phyloP scores from a whole-genome alignment of 2,329 filamentous ascomycete genomes.

The Scedosporium minutisporum region DNA sequence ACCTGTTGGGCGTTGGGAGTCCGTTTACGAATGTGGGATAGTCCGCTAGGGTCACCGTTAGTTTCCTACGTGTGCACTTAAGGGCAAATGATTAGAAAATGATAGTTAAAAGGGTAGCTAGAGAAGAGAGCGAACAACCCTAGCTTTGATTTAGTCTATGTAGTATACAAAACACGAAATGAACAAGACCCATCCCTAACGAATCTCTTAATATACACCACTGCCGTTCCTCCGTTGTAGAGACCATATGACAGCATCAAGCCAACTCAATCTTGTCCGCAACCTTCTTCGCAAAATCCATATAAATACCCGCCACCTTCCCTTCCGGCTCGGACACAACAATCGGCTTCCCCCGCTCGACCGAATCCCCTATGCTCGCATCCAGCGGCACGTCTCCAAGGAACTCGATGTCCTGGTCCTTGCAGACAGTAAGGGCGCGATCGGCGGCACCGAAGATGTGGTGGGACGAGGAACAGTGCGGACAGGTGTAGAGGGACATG shows the following conservation, averaged over 20 bases:
- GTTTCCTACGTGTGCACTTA: too few species aligned
- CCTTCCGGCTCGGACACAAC: constrained; percentile 79
- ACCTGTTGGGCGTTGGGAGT: not conserved
- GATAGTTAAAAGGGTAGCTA: too few species aligned
- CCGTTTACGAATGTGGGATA: not conserved
- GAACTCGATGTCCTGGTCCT: constrained; percentile 64
- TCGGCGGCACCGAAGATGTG: constrained; percentile 63
- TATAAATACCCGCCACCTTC: constrained; percentile 61
- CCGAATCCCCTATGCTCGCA: constrained; percentile 76
- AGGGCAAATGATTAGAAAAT: too few species aligned
- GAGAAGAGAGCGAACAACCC: not conserved
- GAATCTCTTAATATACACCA: too few species aligned
- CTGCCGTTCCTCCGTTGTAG: not conserved
- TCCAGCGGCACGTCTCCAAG: constrained; percentile 86
- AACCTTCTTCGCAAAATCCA: constrained; percentile 54
- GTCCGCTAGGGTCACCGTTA: too few species aligned
- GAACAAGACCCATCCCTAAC: not conserved
- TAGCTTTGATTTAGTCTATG: not conserved
- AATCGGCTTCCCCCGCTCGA: constrained; percentile 78
- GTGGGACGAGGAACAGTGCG: constrained; percentile 63
- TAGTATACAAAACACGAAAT: not conserved
- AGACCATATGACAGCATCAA: not conserved
- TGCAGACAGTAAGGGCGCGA: constrained; percentile 59
- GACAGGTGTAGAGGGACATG: constrained; percentile 79
- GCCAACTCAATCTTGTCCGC: constrained; percentile 31